phyloP scores from a whole-genome alignment of 108 stramenopile genomes.

The Nannochloropsis granulata region DNA sequence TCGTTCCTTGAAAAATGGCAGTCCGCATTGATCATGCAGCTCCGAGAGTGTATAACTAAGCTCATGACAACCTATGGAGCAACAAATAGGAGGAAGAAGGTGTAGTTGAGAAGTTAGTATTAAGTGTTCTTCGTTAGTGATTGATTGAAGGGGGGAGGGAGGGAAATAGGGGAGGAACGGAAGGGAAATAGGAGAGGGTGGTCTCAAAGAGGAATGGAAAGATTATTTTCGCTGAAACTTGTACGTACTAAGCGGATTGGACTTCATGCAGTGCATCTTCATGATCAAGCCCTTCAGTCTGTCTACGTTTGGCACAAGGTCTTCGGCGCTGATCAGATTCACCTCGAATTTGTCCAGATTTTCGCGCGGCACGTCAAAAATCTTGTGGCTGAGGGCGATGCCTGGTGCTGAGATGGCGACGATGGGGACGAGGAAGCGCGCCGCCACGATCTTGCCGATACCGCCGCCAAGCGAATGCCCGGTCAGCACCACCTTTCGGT shows the following conservation, averaged over 20 bases:
- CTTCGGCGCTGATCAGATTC: not conserved
- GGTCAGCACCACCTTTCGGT: conserved; percentile 1
- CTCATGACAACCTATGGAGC: not conserved
- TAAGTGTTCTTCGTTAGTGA: too few relatives aligned
- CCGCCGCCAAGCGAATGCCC: conserved; percentile 6
- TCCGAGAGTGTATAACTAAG: not conserved
- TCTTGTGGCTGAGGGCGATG: conserved; percentile 4
- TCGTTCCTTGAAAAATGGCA: not conserved
- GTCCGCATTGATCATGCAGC: not conserved
- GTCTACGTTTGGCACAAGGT: not conserved
- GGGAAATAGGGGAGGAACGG: too few relatives aligned
- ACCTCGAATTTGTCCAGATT: not conserved
- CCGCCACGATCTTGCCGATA: conserved; percentile 1
- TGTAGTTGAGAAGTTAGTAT: too few relatives aligned
- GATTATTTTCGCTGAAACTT: too few relatives aligned
- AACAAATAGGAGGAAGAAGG: too few relatives aligned
- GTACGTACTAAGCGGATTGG: not conserved
- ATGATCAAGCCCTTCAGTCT: not conserved
- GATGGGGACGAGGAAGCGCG: not conserved
- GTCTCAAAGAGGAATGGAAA: too few relatives aligned
- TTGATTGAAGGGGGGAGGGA: too few relatives aligned
- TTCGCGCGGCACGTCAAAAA: not conserved
- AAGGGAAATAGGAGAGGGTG: too few relatives aligned
- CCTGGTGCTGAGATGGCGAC: conserved; percentile 8
- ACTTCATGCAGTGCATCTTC: not conserved